Evolutionary conservation across 768 basidiomycete genomes (phyloP), one percentile per base, ranked within the genome.

Genomic region (Fistulinella prunicolor): DNA sequence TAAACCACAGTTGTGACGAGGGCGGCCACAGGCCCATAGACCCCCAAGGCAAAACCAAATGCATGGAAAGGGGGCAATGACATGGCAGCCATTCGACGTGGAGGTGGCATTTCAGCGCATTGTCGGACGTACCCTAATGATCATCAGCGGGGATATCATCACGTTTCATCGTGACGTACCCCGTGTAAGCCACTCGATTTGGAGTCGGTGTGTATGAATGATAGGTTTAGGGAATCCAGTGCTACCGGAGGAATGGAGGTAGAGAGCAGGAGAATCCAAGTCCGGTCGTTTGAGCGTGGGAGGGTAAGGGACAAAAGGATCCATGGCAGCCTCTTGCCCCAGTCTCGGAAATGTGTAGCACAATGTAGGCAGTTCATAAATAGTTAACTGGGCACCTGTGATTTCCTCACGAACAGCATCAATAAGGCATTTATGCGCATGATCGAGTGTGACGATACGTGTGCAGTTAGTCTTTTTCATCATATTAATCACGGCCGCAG

Each of bases 201-300:
- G 44, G 3, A 56, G 55, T 20, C 54, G 56, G 43, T 71, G 63
- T 1, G 61, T 68, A 20, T 69, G 60, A 1, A 63, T 47, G 24
- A 79, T 70, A 3, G 72, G 53, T 51, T 75, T 77, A 0, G 78
- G 76, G 35, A 73, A 61, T 6, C 77, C 77, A 0, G 78, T 77
- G 34, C 74, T 77, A 9, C 77, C 61, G 0, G 54, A 62, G 2
- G 61, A 62, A 10, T 60, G 58, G 9, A 54, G n/a, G 9, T 63
- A 63, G 22, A 63, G 42, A 0, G 46, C 56, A 1, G 54, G 47
- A 1, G 40, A 43, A 42, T 57, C 49, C 43, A 51, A 23, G 9
- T 53, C 43, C 9, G 57, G 57, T 8, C 44, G 50, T 28, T 28
- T 28, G 4, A 9, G 13, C 0, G 24, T 0, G 4, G 7, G 48